phyloP scores from a whole-genome alignment of 2,329 filamentous ascomycete species.

The Hypocrella siamensis region DNA sequence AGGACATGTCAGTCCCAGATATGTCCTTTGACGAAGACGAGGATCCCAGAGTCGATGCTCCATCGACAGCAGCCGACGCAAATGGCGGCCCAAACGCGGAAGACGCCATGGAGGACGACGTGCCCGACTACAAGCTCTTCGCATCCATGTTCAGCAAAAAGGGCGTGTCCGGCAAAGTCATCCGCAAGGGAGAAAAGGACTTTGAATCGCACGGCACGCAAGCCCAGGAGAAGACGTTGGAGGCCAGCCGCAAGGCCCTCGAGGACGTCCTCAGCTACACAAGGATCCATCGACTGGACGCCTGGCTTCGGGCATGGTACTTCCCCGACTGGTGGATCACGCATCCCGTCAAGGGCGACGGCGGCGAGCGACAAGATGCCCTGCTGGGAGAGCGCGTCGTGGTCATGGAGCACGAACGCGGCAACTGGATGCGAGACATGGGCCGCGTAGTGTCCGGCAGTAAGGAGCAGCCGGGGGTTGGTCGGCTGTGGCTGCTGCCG shows the following conservation, averaged over 20 bases:
- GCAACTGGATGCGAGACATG: conserved; percentile 59
- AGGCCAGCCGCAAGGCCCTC: conserved; percentile 74
- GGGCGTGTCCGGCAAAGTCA: conserved; percentile 42
- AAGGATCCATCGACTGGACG: conserved; percentile 54
- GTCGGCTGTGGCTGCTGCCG: conserved; percentile 68
- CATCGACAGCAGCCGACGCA: conserved; percentile 7
- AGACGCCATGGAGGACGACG: conserved; percentile 58
- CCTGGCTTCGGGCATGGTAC: conserved; percentile 56
- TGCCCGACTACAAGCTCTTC: conserved; percentile 74
- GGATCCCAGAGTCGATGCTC: conserved; percentile 12
- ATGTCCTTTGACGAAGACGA: conserved; percentile 32
- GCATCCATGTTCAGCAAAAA: conserved; percentile 34
- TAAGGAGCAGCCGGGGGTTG: conserved; percentile 37
- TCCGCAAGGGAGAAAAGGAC: conserved; percentile 91
- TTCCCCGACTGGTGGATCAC: conserved; percentile 44
- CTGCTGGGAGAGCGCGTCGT: conserved; percentile 37
- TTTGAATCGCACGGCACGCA: conserved; percentile 86
- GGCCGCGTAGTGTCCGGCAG: conserved; percentile 48
- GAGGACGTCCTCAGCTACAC: conserved; percentile 70
- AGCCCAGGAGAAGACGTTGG: conserved; percentile 62
- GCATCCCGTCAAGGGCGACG: conserved; percentile 1
- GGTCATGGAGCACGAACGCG: conserved; percentile 54
- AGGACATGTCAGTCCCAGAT: neutral
- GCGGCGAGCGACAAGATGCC: conserved; percentile 8
- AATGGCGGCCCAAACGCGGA: conserved; percentile 23